Percentiles rank a stretch among this genome's conserved stretches.
Conservation (phyloP, 2,329 filamentous ascomycete species). For the Claviceps sp. region DNA sequence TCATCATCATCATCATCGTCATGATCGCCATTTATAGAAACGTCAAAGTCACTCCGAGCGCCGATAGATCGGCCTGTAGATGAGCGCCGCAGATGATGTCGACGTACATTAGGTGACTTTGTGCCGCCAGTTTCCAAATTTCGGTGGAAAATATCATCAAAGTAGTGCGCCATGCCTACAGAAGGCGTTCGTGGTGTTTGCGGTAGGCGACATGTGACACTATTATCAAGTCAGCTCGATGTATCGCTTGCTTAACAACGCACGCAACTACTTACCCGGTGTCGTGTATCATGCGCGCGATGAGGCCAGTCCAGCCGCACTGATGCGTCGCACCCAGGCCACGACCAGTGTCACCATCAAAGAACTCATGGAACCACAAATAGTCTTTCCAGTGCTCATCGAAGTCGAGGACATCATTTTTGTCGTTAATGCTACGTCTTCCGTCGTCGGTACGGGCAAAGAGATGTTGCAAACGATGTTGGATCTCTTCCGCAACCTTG, state of each 20-base stretch:
- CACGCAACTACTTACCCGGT: conserved; percentile 62
- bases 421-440: conserved; percentile 75
- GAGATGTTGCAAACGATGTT: conserved; percentile 85
- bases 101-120: conserved; percentile 25
- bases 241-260: neutral
- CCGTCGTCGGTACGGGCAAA: conserved; percentile 77
- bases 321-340: conserved; percentile 89
- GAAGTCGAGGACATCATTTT: conserved; percentile 76
- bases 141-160: conserved; percentile 71
- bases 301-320: conserved; percentile 90
- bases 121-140: conserved; percentile 22
- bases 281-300: conserved; percentile 95
- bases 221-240: conserved; percentile 19
- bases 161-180: conserved; percentile 79
- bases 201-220: conserved; percentile 77
- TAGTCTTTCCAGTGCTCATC: conserved; percentile 77
- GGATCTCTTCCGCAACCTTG: conserved; percentile 86
- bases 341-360: conserved; percentile 81
- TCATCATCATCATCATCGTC: conserved; percentile 27
- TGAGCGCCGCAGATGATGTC: conserved; percentile 52
- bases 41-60: conserved; percentile 64
- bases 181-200: conserved; percentile 85
- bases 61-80: conserved; percentile 77
- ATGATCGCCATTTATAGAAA: conserved; percentile 33
- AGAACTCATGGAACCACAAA: conserved; percentile 95